Conservation (phyloP, 2,329 filamentous ascomycete species). For the Pseudogymnoascus sp. region DNA sequence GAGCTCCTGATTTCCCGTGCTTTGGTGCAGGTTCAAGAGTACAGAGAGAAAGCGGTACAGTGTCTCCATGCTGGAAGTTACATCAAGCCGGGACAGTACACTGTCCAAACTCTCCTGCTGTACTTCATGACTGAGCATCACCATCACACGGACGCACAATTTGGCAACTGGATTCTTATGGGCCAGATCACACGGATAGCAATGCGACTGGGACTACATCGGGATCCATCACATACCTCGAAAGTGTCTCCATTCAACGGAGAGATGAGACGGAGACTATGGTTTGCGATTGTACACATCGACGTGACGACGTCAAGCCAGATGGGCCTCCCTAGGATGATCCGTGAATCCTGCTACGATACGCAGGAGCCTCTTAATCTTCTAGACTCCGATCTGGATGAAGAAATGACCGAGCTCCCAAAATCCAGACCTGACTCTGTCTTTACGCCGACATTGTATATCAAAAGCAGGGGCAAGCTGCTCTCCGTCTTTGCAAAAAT, state of each 20-base stretch:
- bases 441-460: conserved; percentile 47
- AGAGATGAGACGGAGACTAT: conserved; percentile 55
- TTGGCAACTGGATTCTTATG: conserved; percentile 45
- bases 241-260: conserved; percentile 43
- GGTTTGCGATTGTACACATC: conserved; percentile 46
- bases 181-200: conserved; percentile 44
- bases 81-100: conserved; percentile 39
- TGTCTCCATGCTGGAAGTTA: conserved; percentile 45
- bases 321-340: conserved; percentile 59
- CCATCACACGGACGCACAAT: conserved; percentile 41
- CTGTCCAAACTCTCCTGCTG: conserved; percentile 43
- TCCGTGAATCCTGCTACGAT: conserved; percentile 54
- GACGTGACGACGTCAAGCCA: conserved; percentile 60
- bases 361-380: conserved; percentile 53
- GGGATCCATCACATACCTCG: conserved; percentile 42
- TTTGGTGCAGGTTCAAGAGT: conserved; percentile 37
- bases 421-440: conserved; percentile 45
- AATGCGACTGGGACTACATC: conserved; percentile 49
- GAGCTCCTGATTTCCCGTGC: conserved; percentile 40
- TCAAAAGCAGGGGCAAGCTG: neutral
- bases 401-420: conserved; percentile 46
- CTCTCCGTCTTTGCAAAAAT: neutral
- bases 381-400: conserved; percentile 56
- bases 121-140: conserved; percentile 46
- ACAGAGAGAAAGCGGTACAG: conserved; percentile 41